Evolutionary conservation across 192 early-diverging fungal genomes (phyloP).

Genomic region (Podila verticillata): DNA sequence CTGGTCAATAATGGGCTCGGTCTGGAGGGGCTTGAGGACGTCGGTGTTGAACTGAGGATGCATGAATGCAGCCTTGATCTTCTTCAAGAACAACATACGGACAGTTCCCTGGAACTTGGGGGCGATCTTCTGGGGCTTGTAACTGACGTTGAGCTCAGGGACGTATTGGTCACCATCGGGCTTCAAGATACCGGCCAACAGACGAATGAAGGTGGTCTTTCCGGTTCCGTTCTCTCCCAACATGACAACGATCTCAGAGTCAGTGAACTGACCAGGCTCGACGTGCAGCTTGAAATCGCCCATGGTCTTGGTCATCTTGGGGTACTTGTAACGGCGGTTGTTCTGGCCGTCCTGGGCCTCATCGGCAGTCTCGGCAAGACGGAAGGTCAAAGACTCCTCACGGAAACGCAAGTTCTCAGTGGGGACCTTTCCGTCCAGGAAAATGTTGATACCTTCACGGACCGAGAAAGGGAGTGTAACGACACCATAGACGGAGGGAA

Average conservation of each 20-base stretch:
- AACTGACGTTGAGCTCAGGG: conserved; percentile 89
- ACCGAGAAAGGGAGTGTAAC: conserved; percentile 97
- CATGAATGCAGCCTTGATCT: conserved; percentile 86
- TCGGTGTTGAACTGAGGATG: conserved; percentile 97
- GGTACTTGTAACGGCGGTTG: conserved; percentile 84
- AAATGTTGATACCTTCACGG: conserved; percentile 98
- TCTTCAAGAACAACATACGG: conserved; percentile 89
- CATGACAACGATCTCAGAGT: conserved; percentile 98
- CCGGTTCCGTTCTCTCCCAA: conserved; percentile 98
- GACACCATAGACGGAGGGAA: conserved; percentile 95
- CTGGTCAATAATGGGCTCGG: conserved; percentile 95
- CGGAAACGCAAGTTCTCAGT: conserved; percentile 99
- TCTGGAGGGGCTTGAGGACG: conserved; percentile 93
- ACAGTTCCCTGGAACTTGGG: conserved; percentile 95
- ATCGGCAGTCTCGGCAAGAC: conserved; percentile 89
- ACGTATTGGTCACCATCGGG: conserved; percentile 83
- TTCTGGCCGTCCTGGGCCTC: conserved; percentile 72
- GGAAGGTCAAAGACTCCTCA: conserved; percentile 94
- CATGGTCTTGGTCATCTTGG: conserved; percentile 86
- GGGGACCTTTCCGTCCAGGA: conserved; percentile 95
- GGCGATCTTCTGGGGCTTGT: conserved; percentile 99
- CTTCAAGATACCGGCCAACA: conserved; percentile 86
- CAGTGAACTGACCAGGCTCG: conserved; percentile 86
- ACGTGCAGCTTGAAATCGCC: conserved; percentile 87
- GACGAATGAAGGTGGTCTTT: conserved; percentile 96